Conservation (phyloP, 768 basidiomycete species). For the Pholiota molesta region DNA sequence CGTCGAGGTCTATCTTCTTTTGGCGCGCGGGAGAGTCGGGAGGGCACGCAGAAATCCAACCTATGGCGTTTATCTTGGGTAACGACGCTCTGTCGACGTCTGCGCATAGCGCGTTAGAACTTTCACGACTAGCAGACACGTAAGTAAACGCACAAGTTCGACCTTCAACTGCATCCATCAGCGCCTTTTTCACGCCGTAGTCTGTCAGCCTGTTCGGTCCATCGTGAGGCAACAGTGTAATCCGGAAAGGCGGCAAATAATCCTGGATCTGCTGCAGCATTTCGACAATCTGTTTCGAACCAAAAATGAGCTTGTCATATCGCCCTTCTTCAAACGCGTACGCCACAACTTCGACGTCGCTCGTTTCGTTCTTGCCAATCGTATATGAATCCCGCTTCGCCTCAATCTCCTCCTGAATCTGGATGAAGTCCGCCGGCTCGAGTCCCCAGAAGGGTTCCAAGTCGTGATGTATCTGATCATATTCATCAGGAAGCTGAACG, state of each 20-base stretch:
- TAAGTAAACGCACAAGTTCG: constrained; percentile 27
- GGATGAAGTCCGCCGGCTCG: constrained; percentile 41
- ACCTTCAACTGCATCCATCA: constrained; percentile 30
- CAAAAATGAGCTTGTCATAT: constrained; percentile 38
- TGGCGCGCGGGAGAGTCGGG: constrained; percentile 41
- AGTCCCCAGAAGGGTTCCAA: constrained; percentile 85
- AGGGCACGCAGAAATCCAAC: constrained; percentile 45
- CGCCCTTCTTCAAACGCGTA: constrained; percentile 38
- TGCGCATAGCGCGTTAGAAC: constrained; percentile 7
- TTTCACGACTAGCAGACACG: neutral
- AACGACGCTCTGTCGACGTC: constrained; percentile 33
- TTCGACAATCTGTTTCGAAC: constrained; percentile 32
- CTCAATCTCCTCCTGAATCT: constrained; percentile 40
- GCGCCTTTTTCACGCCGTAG: constrained; percentile 31
- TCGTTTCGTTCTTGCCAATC: constrained; percentile 37
- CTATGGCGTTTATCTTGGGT: constrained; percentile 33
- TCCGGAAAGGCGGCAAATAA: constrained; percentile 46
- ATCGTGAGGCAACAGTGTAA: constrained; percentile 48
- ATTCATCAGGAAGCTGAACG: constrained; percentile 86
- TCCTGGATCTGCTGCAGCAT: constrained; percentile 43
- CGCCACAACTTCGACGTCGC: constrained; percentile 32
- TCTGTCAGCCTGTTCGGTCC: constrained; percentile 42
- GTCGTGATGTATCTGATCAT: constrained; percentile 73
- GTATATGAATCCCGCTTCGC: constrained; percentile 43
- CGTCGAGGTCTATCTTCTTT: constrained; percentile 35